phyloP scores from a whole-genome alignment of 2,329 filamentous ascomycete genomes.

The Verticillium albo-atrum region DNA sequence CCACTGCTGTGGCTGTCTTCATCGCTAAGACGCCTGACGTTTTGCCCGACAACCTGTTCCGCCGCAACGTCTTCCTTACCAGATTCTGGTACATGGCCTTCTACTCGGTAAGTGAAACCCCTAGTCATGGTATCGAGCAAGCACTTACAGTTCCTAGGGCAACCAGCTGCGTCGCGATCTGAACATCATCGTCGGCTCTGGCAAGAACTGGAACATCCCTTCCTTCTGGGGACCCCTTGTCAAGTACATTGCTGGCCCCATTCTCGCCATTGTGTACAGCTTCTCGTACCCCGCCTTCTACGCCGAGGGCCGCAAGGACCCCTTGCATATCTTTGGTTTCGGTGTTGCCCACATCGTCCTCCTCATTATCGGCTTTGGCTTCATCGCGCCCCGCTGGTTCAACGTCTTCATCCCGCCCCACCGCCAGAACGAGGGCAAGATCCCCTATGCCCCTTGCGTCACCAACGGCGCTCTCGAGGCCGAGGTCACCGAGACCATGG shows the following conservation, averaged over 20 bases:
- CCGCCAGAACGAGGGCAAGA: slow-evolving; percentile 40
- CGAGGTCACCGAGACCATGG: slow-evolving; percentile 5
- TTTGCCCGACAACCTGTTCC: slow-evolving; percentile 36
- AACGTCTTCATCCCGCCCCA: slow-evolving; percentile 44
- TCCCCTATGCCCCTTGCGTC: slow-evolving; percentile 14
- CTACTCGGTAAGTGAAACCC: slow-evolving; percentile 46
- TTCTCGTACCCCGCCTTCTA: slow-evolving; percentile 49
- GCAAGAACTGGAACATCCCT: slow-evolving; percentile 53
- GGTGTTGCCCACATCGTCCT: slow-evolving; percentile 41
- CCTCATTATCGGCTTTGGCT: slow-evolving; percentile 39
- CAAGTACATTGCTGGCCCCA: slow-evolving; percentile 44
- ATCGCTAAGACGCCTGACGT: slow-evolving; percentile 37
- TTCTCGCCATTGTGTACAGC: slow-evolving; percentile 45
- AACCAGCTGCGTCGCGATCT: slow-evolving; percentile 52
- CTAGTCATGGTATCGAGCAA: background rate
- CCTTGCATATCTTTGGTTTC: slow-evolving; percentile 46
- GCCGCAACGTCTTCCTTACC: slow-evolving; percentile 26
- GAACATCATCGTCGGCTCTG: slow-evolving; percentile 47
- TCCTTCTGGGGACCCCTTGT: slow-evolving; percentile 44
- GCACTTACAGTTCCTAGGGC: slow-evolving; percentile 29
- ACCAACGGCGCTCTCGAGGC: slow-evolving; percentile 10
- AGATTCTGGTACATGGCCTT: slow-evolving; percentile 50
- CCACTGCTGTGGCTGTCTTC: slow-evolving; percentile 30
- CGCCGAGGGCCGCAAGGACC: slow-evolving; percentile 37
- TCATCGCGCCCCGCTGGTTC: slow-evolving; percentile 50